These are phyloP conservation scores for Takakia lepidozioides DNA, from an alignment of 225 moss, liverwort and hornwort genomes.

Conservation along the genomic window DNA sequence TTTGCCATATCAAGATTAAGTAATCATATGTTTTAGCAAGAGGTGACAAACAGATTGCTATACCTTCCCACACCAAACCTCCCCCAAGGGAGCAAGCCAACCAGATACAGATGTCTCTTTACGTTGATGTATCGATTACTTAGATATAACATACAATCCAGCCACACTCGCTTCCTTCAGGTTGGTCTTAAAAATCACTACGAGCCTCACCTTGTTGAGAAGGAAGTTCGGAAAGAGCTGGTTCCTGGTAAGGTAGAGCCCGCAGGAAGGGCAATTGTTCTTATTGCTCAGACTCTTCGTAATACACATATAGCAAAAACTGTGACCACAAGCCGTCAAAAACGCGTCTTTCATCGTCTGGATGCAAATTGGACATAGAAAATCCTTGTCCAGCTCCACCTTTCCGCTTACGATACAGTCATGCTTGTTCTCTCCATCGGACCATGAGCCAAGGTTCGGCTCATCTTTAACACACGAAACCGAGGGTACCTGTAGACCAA, in stretches of 20 bases:
- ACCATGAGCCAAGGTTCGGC: conserved; percentile 44
- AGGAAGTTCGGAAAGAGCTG: conserved; percentile 90
- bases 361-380: conserved; percentile 95
- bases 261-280: conserved; percentile 88
- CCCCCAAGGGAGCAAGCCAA: no score
- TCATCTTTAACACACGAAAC: conserved; percentile 60
- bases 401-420: conserved; percentile 38
- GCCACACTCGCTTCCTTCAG: no score
- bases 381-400: conserved; percentile 74
- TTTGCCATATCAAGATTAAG: no score
- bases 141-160: no score
- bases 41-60: no score
- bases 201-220: conserved; percentile 66
- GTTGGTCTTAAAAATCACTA: no score
- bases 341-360: conserved; percentile 97
- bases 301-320: conserved; percentile 94
- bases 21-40: no score
- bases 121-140: no score
- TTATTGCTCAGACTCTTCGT: conserved; percentile 86
- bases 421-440: conserved; percentile 40
- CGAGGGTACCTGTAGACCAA: conserved; percentile 69
- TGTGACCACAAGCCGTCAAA: conserved; percentile 93
- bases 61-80: no score
- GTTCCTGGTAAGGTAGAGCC: conserved; percentile 60
- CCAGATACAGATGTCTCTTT: no score